Evolutionary conservation across 1,284 basidiomycete species (phyloP).

Genomic region (Trichosporon sp.): DNA sequence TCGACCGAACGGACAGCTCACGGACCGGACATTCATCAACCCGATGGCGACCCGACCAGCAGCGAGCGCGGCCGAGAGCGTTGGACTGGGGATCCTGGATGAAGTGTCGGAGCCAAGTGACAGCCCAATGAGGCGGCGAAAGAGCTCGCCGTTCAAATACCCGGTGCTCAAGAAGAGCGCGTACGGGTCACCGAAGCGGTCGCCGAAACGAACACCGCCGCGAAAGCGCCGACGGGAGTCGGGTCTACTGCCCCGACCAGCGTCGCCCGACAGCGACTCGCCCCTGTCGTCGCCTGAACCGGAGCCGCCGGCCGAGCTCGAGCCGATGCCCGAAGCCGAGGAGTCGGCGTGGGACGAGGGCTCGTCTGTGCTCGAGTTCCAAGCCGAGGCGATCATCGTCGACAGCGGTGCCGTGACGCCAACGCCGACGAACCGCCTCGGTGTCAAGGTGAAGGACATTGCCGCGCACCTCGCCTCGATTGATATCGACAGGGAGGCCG

Average conservation of each 20-base stretch:
- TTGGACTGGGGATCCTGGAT: neutral
- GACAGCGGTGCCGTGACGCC: neutral
- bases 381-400: neutral
- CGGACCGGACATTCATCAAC: constrained; percentile 3
- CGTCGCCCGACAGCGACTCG: neutral
- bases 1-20: neutral
- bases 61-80: neutral
- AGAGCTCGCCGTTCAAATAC: neutral
- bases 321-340: neutral
- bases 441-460: constrained; percentile 8
- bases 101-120: constrained; percentile 5
- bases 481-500: neutral
- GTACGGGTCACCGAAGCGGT: neutral
- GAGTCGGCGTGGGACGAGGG: neutral
- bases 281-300: neutral
- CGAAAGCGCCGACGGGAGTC: neutral
- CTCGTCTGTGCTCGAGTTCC: neutral
- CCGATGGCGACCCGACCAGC: constrained; percentile 18
- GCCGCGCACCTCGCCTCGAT: neutral
- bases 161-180: neutral
- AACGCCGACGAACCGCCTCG: neutral
- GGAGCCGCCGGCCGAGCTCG: neutral
- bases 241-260: neutral
- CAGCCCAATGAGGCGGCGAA: neutral
- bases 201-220: neutral